Evolutionary conservation across 768 basidiomycete genomes (phyloP).

Genomic region (Hortiboletus campestris): DNA sequence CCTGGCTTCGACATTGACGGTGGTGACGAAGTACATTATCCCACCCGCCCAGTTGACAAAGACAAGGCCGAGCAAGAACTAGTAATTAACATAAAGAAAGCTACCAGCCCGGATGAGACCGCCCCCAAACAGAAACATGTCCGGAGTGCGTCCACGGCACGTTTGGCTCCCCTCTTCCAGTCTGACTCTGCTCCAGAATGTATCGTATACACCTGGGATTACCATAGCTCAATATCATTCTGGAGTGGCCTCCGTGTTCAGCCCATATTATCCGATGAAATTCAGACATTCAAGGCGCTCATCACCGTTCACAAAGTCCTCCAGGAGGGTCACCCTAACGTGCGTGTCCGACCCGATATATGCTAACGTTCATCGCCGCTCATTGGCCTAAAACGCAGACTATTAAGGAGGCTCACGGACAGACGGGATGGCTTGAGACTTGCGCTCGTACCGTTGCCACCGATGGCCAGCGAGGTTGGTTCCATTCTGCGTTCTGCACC

Average conservation of each 20-base stretch:
- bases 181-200: constrained; percentile 60
- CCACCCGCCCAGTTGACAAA: constrained; percentile 96
- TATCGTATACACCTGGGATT: constrained; percentile 99
- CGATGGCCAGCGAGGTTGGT: constrained; percentile 73
- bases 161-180: constrained; percentile 3
- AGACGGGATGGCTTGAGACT: constrained; percentile 98
- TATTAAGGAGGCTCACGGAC: constrained; percentile 94
- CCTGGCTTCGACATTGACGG: constrained; percentile 62
- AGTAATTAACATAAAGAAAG: constrained; percentile 95
- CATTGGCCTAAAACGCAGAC: constrained; percentile 51
- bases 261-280: constrained; percentile 94
- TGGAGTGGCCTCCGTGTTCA: constrained; percentile 98
- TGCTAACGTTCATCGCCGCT: constrained; percentile 5
- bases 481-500: not conserved
- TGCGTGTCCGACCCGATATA: constrained; percentile 35
- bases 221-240: constrained; percentile 95
- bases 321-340: constrained; percentile 95
- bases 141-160: constrained; percentile 65
- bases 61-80: constrained; percentile 97
- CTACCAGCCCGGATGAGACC: constrained; percentile 90
- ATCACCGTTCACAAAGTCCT: constrained; percentile 97
- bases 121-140: constrained; percentile 99
- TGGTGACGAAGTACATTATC: constrained; percentile 84
- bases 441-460: constrained; percentile 85
- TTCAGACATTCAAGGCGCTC: constrained; percentile 97